These are phyloP conservation scores for Talaromyces amestolkiae DNA, from an alignment of 2,329 filamentous ascomycete species.

Conservation along the genomic window DNA sequence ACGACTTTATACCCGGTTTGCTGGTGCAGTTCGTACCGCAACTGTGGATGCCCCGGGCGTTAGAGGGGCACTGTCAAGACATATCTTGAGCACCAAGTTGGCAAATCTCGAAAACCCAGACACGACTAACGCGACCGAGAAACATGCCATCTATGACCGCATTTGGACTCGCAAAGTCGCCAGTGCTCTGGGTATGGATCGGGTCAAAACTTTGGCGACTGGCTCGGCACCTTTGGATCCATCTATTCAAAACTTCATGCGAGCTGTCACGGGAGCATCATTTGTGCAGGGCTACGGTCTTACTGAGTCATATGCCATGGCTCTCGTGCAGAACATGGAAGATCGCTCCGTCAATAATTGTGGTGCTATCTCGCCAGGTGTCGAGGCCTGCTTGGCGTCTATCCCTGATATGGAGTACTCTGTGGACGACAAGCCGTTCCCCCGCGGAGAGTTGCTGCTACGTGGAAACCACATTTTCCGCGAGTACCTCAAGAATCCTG, in stretches of 20 bases:
- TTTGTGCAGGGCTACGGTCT: constrained; percentile 89
- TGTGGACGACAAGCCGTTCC: constrained; percentile 80
- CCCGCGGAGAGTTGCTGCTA: constrained; percentile 84
- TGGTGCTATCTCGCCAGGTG: constrained; percentile 64
- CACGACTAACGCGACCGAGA: constrained; percentile 66
- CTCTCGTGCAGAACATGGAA: constrained; percentile 63
- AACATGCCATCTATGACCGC: constrained; percentile 54
- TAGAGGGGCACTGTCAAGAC: constrained; percentile 75
- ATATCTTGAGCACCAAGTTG: constrained; percentile 75
- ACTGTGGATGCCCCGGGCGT: constrained; percentile 78
- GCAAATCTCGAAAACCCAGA: constrained; percentile 69
- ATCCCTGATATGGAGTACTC: constrained; percentile 94
- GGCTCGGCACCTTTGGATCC: constrained; percentile 91
- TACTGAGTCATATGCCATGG: constrained; percentile 86
- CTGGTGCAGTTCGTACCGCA: constrained; percentile 72
- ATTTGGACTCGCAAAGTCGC: constrained; percentile 89
- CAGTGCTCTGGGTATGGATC: constrained; percentile 77
- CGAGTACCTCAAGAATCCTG: constrained; percentile 86
- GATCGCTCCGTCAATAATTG: constrained; percentile 81
- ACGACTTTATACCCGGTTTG: constrained; percentile 87
- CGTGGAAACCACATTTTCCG: constrained; percentile 76
- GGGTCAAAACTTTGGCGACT: constrained; percentile 70
- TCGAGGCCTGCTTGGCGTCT: constrained; percentile 78
- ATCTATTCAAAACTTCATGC: constrained; percentile 81
- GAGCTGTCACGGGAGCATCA: constrained; percentile 73